These are phyloP conservation scores for Gentiana straminea DNA, from an alignment of 257 asterid species.

Conservation along the genomic window DNA sequence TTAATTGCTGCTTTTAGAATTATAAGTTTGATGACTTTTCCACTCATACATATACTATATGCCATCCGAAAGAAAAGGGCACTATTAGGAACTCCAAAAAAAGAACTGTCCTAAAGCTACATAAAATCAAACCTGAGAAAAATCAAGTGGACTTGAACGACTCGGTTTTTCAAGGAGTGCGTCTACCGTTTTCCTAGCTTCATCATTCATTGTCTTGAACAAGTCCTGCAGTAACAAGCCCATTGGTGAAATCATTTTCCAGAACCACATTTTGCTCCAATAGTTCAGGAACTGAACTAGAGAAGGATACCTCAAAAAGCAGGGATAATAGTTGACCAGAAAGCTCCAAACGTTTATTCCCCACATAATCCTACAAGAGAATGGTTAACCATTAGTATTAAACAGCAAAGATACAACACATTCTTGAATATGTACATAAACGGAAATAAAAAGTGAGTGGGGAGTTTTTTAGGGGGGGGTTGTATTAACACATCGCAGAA, in stretches of 20 bases:
- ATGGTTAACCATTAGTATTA: not conserved
- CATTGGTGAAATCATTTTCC: slow-evolving; percentile 7
- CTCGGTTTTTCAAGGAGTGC: slow-evolving; percentile 21
- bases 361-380: slow-evolving; percentile 68
- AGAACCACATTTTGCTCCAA: not conserved
- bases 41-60: too few relatives aligned
- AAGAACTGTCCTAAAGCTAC: not conserved
- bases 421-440: too few relatives aligned
- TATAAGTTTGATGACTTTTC: too few relatives aligned
- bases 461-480: too few relatives aligned
- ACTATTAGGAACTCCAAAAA: too few relatives aligned
- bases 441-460: too few relatives aligned
- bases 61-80: too few relatives aligned
- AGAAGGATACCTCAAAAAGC: slow-evolving; percentile 73
- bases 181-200: slow-evolving; percentile 33
- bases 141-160: slow-evolving; percentile 49
- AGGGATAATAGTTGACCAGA: slow-evolving; percentile 82
- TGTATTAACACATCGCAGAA: too few relatives aligned
- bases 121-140: slow-evolving; percentile 44
- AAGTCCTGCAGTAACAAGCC: slow-evolving; percentile 46
- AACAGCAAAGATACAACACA: too few relatives aligned
- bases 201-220: slow-evolving; percentile 86
- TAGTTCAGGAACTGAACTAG: slow-evolving; percentile 1
- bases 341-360: slow-evolving; percentile 90
- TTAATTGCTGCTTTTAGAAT: too few relatives aligned